These are phyloP conservation scores for Ganoderma sp. DNA, from an alignment of 1,284 basidiomycete genomes.

Conservation along the genomic window DNA sequence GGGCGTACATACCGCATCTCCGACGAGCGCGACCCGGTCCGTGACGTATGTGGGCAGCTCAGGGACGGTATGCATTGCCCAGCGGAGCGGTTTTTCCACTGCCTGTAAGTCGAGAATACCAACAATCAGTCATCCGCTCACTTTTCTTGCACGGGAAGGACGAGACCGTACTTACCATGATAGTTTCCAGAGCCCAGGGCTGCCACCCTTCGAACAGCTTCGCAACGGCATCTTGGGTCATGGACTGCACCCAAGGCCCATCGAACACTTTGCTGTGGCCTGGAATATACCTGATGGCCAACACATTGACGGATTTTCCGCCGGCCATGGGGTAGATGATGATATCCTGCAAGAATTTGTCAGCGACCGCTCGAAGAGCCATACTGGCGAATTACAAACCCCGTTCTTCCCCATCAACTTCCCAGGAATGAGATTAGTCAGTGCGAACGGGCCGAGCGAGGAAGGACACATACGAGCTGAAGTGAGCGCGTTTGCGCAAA, in stretches of 20 bases:
- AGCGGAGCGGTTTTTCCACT: slow-evolving; percentile 20
- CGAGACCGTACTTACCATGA: slow-evolving; percentile 19
- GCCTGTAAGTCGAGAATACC: neutral
- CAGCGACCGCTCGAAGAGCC: neutral
- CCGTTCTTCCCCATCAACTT: slow-evolving; percentile 17
- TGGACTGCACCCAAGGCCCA: slow-evolving; percentile 35
- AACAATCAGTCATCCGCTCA: slow-evolving; percentile 17
- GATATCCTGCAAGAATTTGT: slow-evolving; percentile 1
- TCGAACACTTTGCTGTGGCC: slow-evolving; percentile 28
- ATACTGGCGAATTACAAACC: neutral
- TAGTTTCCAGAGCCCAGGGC: slow-evolving; percentile 33
- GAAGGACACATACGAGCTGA: slow-evolving; percentile 2
- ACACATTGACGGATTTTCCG: slow-evolving; percentile 33
- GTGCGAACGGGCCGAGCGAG: neutral
- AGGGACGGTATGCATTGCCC: slow-evolving; percentile 36
- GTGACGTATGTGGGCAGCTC: slow-evolving; percentile 35
- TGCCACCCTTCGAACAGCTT: slow-evolving; percentile 35
- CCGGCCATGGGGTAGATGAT: slow-evolving; percentile 20
- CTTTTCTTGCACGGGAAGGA: neutral
- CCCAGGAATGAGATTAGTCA: neutral
- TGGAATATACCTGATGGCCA: slow-evolving; percentile 30
- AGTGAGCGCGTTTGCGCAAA: neutral
- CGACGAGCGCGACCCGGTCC: slow-evolving; percentile 37
- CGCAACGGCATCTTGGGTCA: slow-evolving; percentile 29
- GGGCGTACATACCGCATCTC: slow-evolving; percentile 41